phyloP scores from a whole-genome alignment of 2,329 filamentous ascomycete genomes.

The Botrytis fabae region DNA sequence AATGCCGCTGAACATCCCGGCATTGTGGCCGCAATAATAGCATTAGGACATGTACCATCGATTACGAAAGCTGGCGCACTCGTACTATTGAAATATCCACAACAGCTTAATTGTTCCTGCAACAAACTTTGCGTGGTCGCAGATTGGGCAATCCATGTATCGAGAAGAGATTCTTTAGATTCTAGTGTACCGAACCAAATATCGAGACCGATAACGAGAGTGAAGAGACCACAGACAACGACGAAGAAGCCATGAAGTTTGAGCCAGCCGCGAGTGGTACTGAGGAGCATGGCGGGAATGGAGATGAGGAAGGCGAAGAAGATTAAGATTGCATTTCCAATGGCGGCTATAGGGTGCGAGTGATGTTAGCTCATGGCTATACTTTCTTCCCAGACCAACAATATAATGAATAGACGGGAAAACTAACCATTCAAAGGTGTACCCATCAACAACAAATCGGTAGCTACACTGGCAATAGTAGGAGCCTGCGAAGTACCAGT shows the following conservation, averaged over 20 bases:
- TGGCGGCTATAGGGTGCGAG: conserved; percentile 53
- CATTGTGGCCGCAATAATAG: conserved; percentile 68
- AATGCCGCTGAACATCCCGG: conserved; percentile 70
- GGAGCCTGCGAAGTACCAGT: conserved; percentile 44
- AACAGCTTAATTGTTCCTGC: conserved; percentile 76
- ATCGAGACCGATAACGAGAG: conserved; percentile 63
- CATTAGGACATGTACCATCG: conserved; percentile 66
- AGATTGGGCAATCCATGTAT: conserved; percentile 61
- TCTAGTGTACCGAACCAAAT: conserved; percentile 74
- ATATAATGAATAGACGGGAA: background rate
- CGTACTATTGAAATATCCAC: conserved; percentile 74
- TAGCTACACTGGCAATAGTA: conserved; percentile 51
- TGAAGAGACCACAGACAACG: conserved; percentile 62
- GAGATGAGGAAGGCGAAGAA: conserved; percentile 69
- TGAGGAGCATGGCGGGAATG: conserved; percentile 69
- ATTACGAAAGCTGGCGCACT: conserved; percentile 68
- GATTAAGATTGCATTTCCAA: conserved; percentile 71
- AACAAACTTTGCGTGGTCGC: conserved; percentile 63
- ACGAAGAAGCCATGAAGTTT: conserved; percentile 68
- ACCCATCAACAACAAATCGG: conserved; percentile 51
- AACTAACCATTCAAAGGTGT: conserved; percentile 54
- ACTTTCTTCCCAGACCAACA: too few species aligned
- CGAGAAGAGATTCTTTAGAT: conserved; percentile 61
- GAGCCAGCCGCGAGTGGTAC: conserved; percentile 66
- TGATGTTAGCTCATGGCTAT: conserved; percentile 21